Percentiles rank a stretch among this genome's conserved stretches.
Evolutionary conservation across 805 yeast species (phyloP).

Genomic region (Nakazawaea siamensis): DNA sequence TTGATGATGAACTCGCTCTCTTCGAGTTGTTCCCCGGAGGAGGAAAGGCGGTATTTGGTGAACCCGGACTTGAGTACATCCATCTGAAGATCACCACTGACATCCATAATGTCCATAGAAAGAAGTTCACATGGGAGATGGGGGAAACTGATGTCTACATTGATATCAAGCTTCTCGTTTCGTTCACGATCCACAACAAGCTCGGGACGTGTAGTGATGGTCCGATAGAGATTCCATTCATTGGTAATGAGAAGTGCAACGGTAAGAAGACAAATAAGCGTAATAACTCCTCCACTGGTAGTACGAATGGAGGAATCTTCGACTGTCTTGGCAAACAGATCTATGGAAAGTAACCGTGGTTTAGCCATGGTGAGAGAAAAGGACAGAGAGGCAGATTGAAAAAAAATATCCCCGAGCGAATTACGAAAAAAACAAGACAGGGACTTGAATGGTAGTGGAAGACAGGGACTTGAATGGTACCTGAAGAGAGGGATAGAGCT

Average conservation of each 20-base stretch:
- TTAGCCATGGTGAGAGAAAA: constrained; percentile 21
- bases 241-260: constrained; percentile 55
- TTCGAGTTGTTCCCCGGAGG: constrained; percentile 38
- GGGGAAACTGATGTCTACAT: constrained; percentile 78
- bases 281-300: constrained; percentile 83
- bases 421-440: too few relatives aligned
- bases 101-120: constrained; percentile 82
- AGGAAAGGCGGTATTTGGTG: constrained; percentile 54
- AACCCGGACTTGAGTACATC: constrained; percentile 69
- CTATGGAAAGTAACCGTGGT: constrained; percentile 47
- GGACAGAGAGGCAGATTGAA: not conserved
- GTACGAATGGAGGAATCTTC: constrained; percentile 91
- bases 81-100: constrained; percentile 74
- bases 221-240: constrained; percentile 72
- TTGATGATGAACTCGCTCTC: constrained; percentile 22
- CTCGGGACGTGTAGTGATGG: constrained; percentile 67
- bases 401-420: too few relatives aligned
- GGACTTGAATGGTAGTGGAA: too few relatives aligned
- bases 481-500: too few relatives aligned
- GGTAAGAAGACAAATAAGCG: constrained; percentile 57
- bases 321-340: constrained; percentile 89
- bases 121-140: constrained; percentile 77
- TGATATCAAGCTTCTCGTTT: constrained; percentile 66
- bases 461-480: too few relatives aligned
- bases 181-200: constrained; percentile 83